These are phyloP conservation scores for Neurospora sp. DNA, from an alignment of 495 filamentous ascomycete genomes.

Conservation along the genomic window DNA sequence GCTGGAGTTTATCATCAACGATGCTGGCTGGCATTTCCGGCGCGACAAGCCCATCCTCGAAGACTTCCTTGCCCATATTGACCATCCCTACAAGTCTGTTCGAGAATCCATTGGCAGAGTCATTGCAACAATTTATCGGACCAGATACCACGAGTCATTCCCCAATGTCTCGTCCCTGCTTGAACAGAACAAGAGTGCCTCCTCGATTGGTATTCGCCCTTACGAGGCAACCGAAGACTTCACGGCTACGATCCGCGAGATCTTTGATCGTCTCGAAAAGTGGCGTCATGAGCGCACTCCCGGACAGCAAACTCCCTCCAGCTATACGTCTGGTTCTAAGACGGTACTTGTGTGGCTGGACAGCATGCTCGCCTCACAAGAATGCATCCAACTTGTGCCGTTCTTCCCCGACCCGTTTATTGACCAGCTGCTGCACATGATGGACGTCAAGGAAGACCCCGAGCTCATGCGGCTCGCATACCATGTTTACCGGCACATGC, in stretches of 20 bases:
- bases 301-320: slow-evolving; percentile 84
- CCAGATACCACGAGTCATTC: slow-evolving; percentile 88
- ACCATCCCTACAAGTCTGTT: slow-evolving; percentile 96
- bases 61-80: slow-evolving; percentile 82
- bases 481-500: slow-evolving; percentile 92
- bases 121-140: slow-evolving; percentile 76
- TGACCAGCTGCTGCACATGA: slow-evolving; percentile 93
- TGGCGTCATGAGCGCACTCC: slow-evolving; percentile 80
- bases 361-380: slow-evolving; percentile 76
- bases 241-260: slow-evolving; percentile 54
- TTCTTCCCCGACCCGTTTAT: slow-evolving; percentile 90
- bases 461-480: slow-evolving; percentile 93
- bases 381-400: slow-evolving; percentile 81
- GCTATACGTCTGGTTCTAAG: slow-evolving; percentile 94
- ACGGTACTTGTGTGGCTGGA: slow-evolving; percentile 95
- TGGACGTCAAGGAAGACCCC: slow-evolving; percentile 98
- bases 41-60: slow-evolving; percentile 78
- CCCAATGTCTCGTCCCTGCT: slow-evolving; percentile 64
- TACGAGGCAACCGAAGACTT: slow-evolving; percentile 73
- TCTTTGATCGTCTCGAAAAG: slow-evolving; percentile 72
- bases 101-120: slow-evolving; percentile 89
- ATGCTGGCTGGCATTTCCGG: slow-evolving; percentile 94
- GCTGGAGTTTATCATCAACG: slow-evolving; percentile 75
- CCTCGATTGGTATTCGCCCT: slow-evolving; percentile 75
- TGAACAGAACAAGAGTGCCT: slow-evolving; percentile 63